Base-by-base conservation (phyloP, 2,329 filamentous ascomycete species). In the Coniochaeta sp. region DNA sequence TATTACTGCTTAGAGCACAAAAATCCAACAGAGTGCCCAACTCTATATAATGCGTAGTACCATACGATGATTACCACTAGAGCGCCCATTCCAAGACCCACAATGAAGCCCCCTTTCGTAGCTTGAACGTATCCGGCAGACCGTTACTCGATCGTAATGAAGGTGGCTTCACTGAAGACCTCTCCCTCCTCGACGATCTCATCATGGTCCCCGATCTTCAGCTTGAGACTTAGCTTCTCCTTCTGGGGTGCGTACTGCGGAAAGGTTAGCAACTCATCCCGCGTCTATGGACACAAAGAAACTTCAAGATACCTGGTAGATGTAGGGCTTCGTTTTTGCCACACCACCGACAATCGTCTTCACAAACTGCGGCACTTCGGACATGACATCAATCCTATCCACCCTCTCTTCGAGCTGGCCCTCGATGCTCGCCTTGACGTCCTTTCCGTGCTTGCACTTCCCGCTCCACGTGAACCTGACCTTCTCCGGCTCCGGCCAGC, bases 381-480 rank as follows among this genome's bases (percentile, higher is more conserved):
- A 91, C 91, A 99, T 96, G 68, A 99, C 89, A 76, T 99, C 95
- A 65, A 99, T 87, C 64, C 89, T 85, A 75, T 99, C 95, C 34
- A 88, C 77, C 57, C 86, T 85, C 58, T 85, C 77, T 28, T 86
- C 90, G 14, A 97, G 79, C 38, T 79, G 70, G 5, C 88, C 88
- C 66, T 89, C 87, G 8, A 97, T 72, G 28, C 84, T 78, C 8
- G 88, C 93, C 60, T 85, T 81, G 54, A 93, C 81, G 0, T 81
- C 72, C 73, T 92, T 89, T 59, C 88, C 90, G 65, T 96, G 91
- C 70, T 89, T 88, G 52, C 83, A 86, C 69, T 85, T 88, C 64
- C 91, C 92, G 28, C 80, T 77, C 95, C 95, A 99, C 40, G 82
- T 80, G 72, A 87, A 93, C 72, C 85, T 89, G 68, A 89, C 81